phyloP scores from a whole-genome alignment of 2,329 filamentous ascomycete genomes.

The Aspergillus chevalieri region DNA sequence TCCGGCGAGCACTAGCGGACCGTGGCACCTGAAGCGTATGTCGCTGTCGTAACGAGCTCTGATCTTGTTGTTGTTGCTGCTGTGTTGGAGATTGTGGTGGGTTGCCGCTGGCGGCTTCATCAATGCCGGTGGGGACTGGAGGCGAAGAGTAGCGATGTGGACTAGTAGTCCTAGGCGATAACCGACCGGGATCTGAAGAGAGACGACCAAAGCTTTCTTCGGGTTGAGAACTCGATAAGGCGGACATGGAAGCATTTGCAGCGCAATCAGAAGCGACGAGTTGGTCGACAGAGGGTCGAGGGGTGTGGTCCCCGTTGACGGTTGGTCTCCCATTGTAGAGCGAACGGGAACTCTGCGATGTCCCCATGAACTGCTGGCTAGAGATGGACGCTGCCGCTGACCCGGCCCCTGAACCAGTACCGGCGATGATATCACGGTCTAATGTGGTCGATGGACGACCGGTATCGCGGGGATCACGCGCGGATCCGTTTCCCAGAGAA shows the following conservation, averaged over 20 bases:
- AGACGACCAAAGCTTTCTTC: slow-evolving; percentile 25
- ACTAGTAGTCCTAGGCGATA: slow-evolving; percentile 21
- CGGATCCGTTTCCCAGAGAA: slow-evolving; percentile 32
- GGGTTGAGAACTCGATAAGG: slow-evolving; percentile 28
- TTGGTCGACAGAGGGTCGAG: slow-evolving; percentile 26
- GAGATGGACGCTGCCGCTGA: slow-evolving; percentile 18
- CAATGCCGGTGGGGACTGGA: slow-evolving; percentile 52
- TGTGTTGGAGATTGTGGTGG: neutral
- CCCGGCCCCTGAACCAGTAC: slow-evolving; percentile 20
- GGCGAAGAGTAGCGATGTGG: slow-evolving; percentile 37
- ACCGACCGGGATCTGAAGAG: slow-evolving; percentile 25
- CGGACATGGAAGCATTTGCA: slow-evolving; percentile 22
- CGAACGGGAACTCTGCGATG: slow-evolving; percentile 15
- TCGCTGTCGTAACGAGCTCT: slow-evolving; percentile 64
- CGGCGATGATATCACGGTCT: slow-evolving; percentile 19
- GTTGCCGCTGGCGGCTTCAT: slow-evolving; percentile 38
- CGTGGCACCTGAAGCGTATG: slow-evolving; percentile 86
- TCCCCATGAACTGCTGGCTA: slow-evolving; percentile 24
- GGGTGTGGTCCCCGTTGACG: slow-evolving; percentile 26
- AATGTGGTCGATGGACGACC: slow-evolving; percentile 22
- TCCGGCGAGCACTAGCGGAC: slow-evolving; percentile 51
- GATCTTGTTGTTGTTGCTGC: slow-evolving; percentile 38
- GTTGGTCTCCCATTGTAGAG: slow-evolving; percentile 21
- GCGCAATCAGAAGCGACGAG: slow-evolving; percentile 21
- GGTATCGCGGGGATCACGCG: slow-evolving; percentile 27